Percentiles rank a stretch among this genome's conserved stretches.
Conservation (phyloP, 805 yeast species). For the Candida sithepensis region DNA sequence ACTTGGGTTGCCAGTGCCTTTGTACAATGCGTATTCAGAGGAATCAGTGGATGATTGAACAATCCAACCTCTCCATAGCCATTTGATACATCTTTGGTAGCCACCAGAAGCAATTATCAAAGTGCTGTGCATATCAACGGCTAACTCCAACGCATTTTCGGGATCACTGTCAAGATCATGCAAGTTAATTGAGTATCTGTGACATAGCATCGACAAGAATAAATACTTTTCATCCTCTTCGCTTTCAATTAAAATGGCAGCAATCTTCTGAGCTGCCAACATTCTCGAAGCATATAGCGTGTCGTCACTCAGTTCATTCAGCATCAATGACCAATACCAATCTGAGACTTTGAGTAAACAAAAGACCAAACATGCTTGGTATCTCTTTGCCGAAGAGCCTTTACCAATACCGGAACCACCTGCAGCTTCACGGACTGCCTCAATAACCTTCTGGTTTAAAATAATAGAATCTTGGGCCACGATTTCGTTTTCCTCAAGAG, state of each 20-base stretch:
- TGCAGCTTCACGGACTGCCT: conserved; percentile 66
- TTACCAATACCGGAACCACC: conserved; percentile 70
- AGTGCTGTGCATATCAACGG: conserved; percentile 81
- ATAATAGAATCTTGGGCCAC: conserved; percentile 56
- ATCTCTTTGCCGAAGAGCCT: conserved; percentile 55
- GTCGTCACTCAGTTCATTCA: conserved; percentile 62
- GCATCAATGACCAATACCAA: conserved; percentile 68
- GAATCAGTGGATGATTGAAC: conserved; percentile 71
- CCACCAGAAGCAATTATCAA: conserved; percentile 76
- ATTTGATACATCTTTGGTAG: conserved; percentile 78
- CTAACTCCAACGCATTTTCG: conserved; percentile 74
- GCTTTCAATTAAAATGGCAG: conserved; percentile 63
- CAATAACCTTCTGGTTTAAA: conserved; percentile 54
- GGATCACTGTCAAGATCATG: conserved; percentile 62
- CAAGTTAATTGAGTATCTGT: conserved; percentile 63
- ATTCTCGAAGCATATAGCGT: conserved; percentile 59
- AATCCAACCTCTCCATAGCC: conserved; percentile 95
- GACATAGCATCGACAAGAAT: conserved; percentile 74
- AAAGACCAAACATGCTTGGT: conserved; percentile 66
- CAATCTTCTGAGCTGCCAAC: conserved; percentile 68
- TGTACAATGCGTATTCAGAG: conserved; percentile 61
- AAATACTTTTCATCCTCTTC: conserved; percentile 57
- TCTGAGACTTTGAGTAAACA: conserved; percentile 69
- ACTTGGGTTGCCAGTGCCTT: conserved; percentile 51
- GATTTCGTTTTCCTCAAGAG: conserved; percentile 48